Conservation (phyloP, 805 yeast genomes). For the Lipomyces mesembrius region DNA sequence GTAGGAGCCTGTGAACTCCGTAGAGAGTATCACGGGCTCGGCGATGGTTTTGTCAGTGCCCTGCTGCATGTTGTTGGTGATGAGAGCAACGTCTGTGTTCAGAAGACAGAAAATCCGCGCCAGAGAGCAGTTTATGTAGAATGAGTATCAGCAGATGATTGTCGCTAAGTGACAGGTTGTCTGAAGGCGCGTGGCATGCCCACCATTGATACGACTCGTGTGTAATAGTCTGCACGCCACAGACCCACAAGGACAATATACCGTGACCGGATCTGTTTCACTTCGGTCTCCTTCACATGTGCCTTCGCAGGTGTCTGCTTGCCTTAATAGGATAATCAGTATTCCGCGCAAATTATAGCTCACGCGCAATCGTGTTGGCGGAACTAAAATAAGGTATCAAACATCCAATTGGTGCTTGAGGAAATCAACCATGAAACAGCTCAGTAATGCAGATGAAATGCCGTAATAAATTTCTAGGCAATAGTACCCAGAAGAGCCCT, state of each 20-base stretch:
- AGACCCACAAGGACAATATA: background rate
- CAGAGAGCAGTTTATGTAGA: background rate
- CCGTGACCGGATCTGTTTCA: background rate
- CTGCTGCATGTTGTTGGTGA: background rate
- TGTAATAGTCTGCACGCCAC: background rate
- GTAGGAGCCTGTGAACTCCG: background rate
- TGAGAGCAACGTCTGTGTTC: background rate
- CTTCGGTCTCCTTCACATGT: too few species aligned
- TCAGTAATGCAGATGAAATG: too few species aligned
- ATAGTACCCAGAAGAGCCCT: too few species aligned
- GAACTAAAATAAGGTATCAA: too few species aligned
- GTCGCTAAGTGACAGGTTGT: background rate
- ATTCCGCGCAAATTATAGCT: too few species aligned
- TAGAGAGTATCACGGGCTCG: conserved; percentile 4
- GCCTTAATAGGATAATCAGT: too few species aligned
- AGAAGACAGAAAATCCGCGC: background rate
- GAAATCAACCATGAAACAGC: too few species aligned
- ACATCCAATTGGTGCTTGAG: too few species aligned
- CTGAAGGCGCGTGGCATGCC: background rate
- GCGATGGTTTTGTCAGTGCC: background rate
- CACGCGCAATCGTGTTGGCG: too few species aligned
- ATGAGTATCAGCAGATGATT: background rate
- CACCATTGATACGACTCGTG: background rate
- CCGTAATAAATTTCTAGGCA: too few species aligned
- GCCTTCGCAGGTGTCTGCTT: too few species aligned